A percentile compares a stretch with the other conserved stretches of the same genome.
Evolutionary conservation across 139 green algal genomes (phyloP).

Genomic region (Coelastrella sp.): DNA sequence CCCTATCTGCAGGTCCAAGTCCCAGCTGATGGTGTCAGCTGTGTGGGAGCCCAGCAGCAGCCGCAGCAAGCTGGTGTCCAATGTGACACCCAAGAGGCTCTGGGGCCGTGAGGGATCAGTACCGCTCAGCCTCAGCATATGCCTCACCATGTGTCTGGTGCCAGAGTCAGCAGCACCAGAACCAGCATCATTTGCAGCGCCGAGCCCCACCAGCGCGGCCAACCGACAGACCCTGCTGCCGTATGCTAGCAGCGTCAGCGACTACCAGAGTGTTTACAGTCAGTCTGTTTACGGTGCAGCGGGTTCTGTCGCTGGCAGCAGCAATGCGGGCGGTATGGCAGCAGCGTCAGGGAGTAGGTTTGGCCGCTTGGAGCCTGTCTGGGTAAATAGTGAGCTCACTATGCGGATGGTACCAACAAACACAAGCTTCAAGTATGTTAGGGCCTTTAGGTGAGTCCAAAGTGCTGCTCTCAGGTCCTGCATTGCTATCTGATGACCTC

Average conservation of each 20-base stretch:
- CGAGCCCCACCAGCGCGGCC: background rate
- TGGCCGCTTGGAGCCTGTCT: background rate
- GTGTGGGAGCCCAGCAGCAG: background rate
- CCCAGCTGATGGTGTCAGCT: slow-evolving; percentile 17
- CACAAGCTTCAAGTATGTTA: slow-evolving; percentile 19
- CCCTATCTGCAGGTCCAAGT: background rate
- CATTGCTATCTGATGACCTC: too few species aligned
- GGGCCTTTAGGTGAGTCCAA: slow-evolving; percentile 5
- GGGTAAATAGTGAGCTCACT: slow-evolving; percentile 2
- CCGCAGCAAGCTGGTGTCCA: slow-evolving; percentile 7
- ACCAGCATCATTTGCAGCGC: background rate
- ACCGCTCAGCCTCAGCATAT: slow-evolving; percentile 20
- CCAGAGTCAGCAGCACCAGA: background rate
- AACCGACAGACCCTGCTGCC: background rate
- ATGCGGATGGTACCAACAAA: background rate
- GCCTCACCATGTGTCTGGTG: slow-evolving; percentile 22
- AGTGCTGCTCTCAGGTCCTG: too few species aligned
- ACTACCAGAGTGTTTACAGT: background rate
- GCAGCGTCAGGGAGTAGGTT: background rate
- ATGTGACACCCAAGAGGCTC: slow-evolving; percentile 13
- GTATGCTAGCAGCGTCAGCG: background rate
- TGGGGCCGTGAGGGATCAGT: slow-evolving; percentile 16
- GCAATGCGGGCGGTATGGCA: too few species aligned
- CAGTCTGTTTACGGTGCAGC: background rate
- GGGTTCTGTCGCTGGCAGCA: background rate